A percentile compares a stretch with the other conserved stretches of the same genome.
phyloP scores from a whole-genome alignment of 495 filamentous ascomycete species.

The Aspergillus ellipticus region DNA sequence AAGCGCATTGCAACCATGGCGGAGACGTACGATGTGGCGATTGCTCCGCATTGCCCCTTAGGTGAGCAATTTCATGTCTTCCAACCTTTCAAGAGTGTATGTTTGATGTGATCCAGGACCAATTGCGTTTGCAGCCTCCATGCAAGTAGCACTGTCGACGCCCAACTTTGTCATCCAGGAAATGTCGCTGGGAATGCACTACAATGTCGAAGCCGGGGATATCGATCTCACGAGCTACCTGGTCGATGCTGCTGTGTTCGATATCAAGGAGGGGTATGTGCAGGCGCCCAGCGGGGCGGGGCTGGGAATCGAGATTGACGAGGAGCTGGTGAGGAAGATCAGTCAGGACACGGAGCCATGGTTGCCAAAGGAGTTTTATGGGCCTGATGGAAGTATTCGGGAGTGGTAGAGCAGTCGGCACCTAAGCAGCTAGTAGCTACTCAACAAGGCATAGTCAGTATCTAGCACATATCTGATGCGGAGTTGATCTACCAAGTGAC shows the following conservation, averaged over 20 bases:
- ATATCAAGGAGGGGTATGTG: slow-evolving; percentile 65
- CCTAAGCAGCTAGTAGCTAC: not conserved
- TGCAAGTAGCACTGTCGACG: slow-evolving; percentile 61
- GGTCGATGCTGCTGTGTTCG: slow-evolving; percentile 57
- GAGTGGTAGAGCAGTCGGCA: slow-evolving; percentile 56
- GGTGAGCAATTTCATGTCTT: slow-evolving; percentile 17
- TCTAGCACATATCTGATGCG: too few species aligned
- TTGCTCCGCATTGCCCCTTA: slow-evolving; percentile 76
- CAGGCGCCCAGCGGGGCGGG: slow-evolving; percentile 58
- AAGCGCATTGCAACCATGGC: slow-evolving; percentile 68
- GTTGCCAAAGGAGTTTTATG: slow-evolving; percentile 60
- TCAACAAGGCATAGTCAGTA: not conserved
- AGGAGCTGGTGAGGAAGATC: slow-evolving; percentile 56
- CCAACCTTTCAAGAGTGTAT: not conserved
- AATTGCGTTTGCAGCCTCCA: slow-evolving; percentile 68
- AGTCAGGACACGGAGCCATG: slow-evolving; percentile 51
- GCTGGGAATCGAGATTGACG: slow-evolving; percentile 72
- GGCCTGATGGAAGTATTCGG: slow-evolving; percentile 66
- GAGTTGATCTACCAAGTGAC: not conserved
- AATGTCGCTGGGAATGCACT: slow-evolving; percentile 79
- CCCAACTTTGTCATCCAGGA: slow-evolving; percentile 79
- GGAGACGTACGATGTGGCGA: slow-evolving; percentile 72
- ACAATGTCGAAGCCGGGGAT: slow-evolving; percentile 59
- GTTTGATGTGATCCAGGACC: slow-evolving; percentile 37
- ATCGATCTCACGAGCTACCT: slow-evolving; percentile 67